These are phyloP conservation scores for Anethum foeniculum DNA, from an alignment of 140 eudicot genomes.

Conservation along the genomic window DNA sequence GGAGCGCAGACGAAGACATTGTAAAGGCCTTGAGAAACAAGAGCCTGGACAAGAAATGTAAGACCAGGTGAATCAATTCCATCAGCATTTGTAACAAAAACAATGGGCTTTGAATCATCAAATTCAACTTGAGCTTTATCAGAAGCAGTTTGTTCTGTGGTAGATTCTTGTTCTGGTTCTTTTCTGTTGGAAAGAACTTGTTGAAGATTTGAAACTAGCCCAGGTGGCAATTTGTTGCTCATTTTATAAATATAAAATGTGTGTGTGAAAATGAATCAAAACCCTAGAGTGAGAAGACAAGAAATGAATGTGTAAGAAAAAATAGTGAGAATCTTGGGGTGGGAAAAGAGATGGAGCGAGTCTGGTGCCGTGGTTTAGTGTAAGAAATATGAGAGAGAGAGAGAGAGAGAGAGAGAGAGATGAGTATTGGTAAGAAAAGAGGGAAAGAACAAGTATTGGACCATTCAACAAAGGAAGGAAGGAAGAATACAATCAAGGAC, in stretches of 20 bases:
- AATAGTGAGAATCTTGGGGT: constrained; percentile 16
- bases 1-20: constrained; percentile 87
- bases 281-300: constrained; percentile 38
- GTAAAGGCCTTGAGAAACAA: constrained; percentile 54
- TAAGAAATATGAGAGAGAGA: constrained; percentile 4
- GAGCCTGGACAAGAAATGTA: constrained; percentile 51
- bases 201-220: constrained; percentile 72
- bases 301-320: background rate
- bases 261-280: constrained; percentile 15
- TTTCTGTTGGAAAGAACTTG: constrained; percentile 53
- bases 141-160: constrained; percentile 24
- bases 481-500: background rate
- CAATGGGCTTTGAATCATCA: constrained; percentile 47
- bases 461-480: background rate
- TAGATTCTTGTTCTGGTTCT: constrained; percentile 16
- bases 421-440: background rate
- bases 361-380: constrained; percentile 29
- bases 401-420: background rate
- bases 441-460: background rate
- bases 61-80: constrained; percentile 87
- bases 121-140: constrained; percentile 3
- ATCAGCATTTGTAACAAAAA: constrained; percentile 75
- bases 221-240: constrained; percentile 68
- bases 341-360: constrained; percentile 26
- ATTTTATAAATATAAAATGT: constrained; percentile 21